Evolutionary conservation across 2,329 filamentous ascomycete species (phyloP), one percentile per base, ranked within the genome.

Genomic region (Monilinia polystroma): DNA sequence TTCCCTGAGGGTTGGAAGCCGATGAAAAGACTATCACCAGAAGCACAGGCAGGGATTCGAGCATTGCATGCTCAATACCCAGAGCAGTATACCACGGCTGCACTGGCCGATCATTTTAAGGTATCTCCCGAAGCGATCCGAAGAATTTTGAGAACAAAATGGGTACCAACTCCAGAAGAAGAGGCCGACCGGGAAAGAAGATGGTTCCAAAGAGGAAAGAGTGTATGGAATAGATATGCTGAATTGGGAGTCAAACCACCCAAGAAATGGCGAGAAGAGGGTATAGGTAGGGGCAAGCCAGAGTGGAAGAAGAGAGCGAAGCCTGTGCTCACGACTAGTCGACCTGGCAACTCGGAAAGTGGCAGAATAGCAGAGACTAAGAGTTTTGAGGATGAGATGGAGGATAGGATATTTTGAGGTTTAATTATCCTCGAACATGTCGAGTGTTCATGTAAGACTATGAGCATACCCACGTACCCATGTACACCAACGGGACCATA

Each of bases 11-110:
- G 89, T 12, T 99, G 94, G 93, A 83, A 84, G 38, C 94, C 95
- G 41, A 84, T 85, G 59, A 97, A 96, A 78, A 89, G 89, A 67
- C 84, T 99, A 12, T 98, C 95, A 0, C 95, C 95, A 0, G 94
- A 98, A 77, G 92, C 93, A 0, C 82, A 97, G 43, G 89, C 91
- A n/a, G 93, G 93, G 53, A 96, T 99, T 72, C 88, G 93, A 53
- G 89, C 91, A 26, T 82, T 99, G 45, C 87, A 97, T 77, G 81
- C 84, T 35, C 88, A 92, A 72, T 89, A 92, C 70, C 92, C 94
- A 0, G 84, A 90, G 2, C 83, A 84, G 67, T 97, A 93, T 80
- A 90, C 89, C 4, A 96, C 90, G 0, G 78, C 83, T 20, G 83
- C 87, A 45, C 86, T 98, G 18, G 87, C 94, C 0, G 75, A 87